These are phyloP conservation scores for Raddia distichophylla DNA, from an alignment of 176 grass and related monocot species.

Conservation along the genomic window DNA sequence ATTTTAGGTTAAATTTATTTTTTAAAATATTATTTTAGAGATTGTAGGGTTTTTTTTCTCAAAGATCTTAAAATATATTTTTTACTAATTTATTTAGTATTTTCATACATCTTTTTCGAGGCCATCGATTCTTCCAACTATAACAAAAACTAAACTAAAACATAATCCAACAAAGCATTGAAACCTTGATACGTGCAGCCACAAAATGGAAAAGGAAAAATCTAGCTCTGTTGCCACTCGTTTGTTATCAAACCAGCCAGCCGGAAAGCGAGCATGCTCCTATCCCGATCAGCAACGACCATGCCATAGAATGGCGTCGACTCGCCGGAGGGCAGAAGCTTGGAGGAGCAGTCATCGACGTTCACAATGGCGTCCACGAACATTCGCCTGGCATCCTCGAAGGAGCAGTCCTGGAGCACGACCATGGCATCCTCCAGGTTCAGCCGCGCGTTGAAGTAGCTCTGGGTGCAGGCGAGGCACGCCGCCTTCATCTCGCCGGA, in stretches of 20 bases:
- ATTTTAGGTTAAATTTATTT: too few species aligned
- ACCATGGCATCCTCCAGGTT: neutral
- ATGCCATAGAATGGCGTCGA: neutral
- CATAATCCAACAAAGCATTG: too few species aligned
- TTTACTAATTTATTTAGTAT: too few species aligned
- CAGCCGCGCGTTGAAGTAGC: neutral
- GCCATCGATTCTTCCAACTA: too few species aligned
- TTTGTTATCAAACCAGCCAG: neutral
- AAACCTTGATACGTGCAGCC: too few species aligned
- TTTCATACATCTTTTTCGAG: too few species aligned
- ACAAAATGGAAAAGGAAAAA: too few species aligned
- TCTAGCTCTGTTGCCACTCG: too few species aligned
- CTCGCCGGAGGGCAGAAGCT: neutral
- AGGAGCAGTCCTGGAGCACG: neutral
- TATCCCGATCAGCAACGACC: neutral
- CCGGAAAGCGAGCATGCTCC: slow-evolving; percentile 7
- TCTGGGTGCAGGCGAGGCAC: neutral
- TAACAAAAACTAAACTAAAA: too few species aligned
- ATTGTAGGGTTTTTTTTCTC: too few species aligned
- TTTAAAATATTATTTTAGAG: too few species aligned
- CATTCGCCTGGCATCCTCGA: accelerated
- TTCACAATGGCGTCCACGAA: neutral
- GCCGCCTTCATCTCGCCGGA: neutral
- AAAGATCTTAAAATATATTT: too few species aligned
- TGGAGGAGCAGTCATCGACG: neutral